phyloP scores from a whole-genome alignment of 2,329 filamentous ascomycete genomes.

The Grosmannia serpens region DNA sequence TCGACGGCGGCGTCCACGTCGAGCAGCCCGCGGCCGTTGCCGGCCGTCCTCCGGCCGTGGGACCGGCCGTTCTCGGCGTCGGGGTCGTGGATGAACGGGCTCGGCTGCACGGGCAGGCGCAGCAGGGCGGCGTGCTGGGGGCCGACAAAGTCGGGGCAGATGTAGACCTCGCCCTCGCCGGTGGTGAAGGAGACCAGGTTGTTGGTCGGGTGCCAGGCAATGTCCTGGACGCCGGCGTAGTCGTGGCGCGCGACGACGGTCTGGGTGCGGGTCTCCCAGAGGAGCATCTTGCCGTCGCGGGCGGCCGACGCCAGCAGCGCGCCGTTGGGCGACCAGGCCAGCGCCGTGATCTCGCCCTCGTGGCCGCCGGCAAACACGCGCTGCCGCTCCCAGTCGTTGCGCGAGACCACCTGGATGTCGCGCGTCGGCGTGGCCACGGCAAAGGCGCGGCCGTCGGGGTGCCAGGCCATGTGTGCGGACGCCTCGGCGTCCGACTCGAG shows the following conservation, averaged over 20 bases:
- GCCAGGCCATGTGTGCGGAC: conserved; percentile 71
- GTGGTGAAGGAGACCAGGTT: conserved; percentile 90
- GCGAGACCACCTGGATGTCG: conserved; percentile 80
- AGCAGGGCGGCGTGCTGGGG: conserved; percentile 46
- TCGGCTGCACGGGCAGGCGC: conserved; percentile 53
- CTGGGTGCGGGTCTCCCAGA: conserved; percentile 90
- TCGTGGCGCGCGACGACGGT: conserved; percentile 67
- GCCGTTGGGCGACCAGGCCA: conserved; percentile 92
- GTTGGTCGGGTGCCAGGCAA: conserved; percentile 82
- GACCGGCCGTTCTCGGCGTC: conserved; percentile 52
- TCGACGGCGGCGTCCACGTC: conserved; percentile 2
- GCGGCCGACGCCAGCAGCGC: conserved; percentile 66
- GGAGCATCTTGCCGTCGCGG: conserved; percentile 55
- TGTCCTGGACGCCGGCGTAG: conserved; percentile 71
- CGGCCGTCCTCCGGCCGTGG: neutral
- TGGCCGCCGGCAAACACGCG: conserved; percentile 69
- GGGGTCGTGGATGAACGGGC: conserved; percentile 78
- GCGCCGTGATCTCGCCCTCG: conserved; percentile 69
- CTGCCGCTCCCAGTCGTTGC: conserved; percentile 80
- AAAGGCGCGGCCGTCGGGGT: conserved; percentile 88
- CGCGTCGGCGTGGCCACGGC: conserved; percentile 71
- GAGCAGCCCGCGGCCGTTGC: conserved; percentile 1
- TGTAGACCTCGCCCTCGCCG: conserved; percentile 85
- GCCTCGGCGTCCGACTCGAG: conserved; percentile 67
- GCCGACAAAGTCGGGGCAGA: conserved; percentile 60